Base-by-base conservation (phyloP, 805 yeast species). In the Candida multigemmis region DNA sequence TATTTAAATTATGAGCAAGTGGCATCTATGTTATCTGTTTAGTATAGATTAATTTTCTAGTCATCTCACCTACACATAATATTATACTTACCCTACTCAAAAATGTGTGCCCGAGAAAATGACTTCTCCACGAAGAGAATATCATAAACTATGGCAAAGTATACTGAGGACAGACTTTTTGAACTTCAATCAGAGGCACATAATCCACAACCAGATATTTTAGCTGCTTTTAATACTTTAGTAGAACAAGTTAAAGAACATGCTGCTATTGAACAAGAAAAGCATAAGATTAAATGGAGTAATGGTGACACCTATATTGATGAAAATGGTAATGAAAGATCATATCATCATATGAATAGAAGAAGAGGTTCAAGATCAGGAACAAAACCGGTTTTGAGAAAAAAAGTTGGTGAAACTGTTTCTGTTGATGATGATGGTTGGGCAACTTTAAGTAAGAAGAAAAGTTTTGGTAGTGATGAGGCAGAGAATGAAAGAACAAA, bases 381-480 rank as follows among this genome's bases (percentile, higher is more conserved):
- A 4, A 37, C 40, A 25, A 53, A 48, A 40, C 80, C 80, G 29
- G 65, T 64, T 41, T 65, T 77, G 44, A 68, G 77, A 46, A 75
- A 70, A 46, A 68, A 69, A 54, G 60, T 67, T 31, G 67, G 58
- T 31, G 60, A 62, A 30, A 59, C 63, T 24, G 60, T 60, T 32
- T 65, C 60, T 33, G 69, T 77, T 19, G 93, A 81, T 46, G 80
- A 76, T 32, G 89, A 82, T 36, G 93, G 93, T 24, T 82, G 91
- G 89, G 80, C 80, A 32, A 77, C 89, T 13, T 55, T 69, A 36
- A 27, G 33, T 13, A 56, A 65, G 28, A 60, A 63, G 40, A 61
- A 61, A 32, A 57, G 68, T 9, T 64, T 70, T 32, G 74, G 73
- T 40, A 54, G 57, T 19, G 71, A 66, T 31, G 72, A 63, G 12